Evolutionary conservation across 2,329 filamentous ascomycete genomes (phyloP).

Genomic region (Claviceps sp.): DNA sequence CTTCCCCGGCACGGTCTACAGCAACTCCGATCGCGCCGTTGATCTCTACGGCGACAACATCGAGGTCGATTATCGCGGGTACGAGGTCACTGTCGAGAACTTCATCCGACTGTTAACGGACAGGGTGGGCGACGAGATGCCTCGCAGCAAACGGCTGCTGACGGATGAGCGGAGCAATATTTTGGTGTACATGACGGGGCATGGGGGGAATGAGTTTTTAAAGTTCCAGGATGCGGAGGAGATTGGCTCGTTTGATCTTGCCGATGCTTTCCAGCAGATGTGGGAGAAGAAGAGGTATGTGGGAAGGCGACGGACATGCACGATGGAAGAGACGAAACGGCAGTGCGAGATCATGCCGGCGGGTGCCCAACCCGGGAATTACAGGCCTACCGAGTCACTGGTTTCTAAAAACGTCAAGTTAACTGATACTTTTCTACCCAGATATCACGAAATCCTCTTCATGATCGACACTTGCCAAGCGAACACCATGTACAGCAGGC

Average conservation of each 20-base stretch:
- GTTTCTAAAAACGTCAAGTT: too few species aligned
- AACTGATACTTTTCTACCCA: constrained; percentile 15
- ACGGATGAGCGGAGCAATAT: constrained; percentile 96
- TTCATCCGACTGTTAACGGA: constrained; percentile 94
- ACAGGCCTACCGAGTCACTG: too few species aligned
- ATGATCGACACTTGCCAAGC: constrained; percentile 99
- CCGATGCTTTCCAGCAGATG: constrained; percentile 98
- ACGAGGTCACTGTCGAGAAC: constrained; percentile 97
- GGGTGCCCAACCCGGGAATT: too few species aligned
- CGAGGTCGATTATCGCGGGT: constrained; percentile 94
- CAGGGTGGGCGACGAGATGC: constrained; percentile 86
- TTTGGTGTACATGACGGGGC: constrained; percentile 97
- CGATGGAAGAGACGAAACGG: background rate
- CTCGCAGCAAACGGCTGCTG: constrained; percentile 80
- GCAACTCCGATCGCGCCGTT: constrained; percentile 88
- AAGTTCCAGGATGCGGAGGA: constrained; percentile 99
- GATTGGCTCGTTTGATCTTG: constrained; percentile 89
- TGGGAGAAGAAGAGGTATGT: constrained; percentile 93
- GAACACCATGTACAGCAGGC: constrained; percentile 97
- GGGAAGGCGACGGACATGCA: too few species aligned
- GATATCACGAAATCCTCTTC: constrained; percentile 94
- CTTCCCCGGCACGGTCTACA: constrained; percentile 95
- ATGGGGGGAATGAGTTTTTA: constrained; percentile 92
- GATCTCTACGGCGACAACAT: constrained; percentile 98
- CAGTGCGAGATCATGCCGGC: too few species aligned